A percentile compares a stretch with the other conserved stretches of the same genome.
Evolutionary conservation across 23 red algal species (phyloP).

Genomic region (Gracilariopsis chorda): DNA sequence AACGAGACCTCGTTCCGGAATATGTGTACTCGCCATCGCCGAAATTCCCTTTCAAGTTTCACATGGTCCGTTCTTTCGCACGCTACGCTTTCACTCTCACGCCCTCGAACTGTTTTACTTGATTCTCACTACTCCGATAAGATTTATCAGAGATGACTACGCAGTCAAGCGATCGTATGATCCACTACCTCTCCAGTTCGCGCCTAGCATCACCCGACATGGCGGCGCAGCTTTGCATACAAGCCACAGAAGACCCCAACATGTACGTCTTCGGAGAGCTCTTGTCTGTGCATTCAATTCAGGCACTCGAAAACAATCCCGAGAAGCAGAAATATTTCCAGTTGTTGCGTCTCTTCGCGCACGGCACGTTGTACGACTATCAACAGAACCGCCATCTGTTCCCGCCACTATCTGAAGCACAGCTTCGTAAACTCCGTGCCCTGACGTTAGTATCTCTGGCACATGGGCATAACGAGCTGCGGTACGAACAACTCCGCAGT

Average conservation of each 20-base stretch:
- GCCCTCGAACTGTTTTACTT: too few relatives aligned
- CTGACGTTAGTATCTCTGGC: conserved; percentile 46
- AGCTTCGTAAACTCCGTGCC: conserved; percentile 33
- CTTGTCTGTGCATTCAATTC: neutral
- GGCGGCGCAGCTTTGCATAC: neutral
- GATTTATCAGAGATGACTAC: too few relatives aligned
- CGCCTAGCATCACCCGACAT: neutral
- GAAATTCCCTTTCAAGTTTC: too few relatives aligned
- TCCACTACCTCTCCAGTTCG: conserved; percentile 6
- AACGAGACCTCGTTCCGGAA: too few relatives aligned
- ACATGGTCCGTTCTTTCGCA: too few relatives aligned
- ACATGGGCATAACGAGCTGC: neutral
- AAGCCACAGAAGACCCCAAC: conserved; percentile 32
- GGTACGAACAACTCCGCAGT: neutral
- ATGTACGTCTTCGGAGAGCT: conserved; percentile 40
- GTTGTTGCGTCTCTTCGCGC: conserved; percentile 37
- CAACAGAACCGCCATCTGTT: neutral
- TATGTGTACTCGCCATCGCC: too few relatives aligned
- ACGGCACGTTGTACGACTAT: neutral
- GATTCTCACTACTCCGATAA: too few relatives aligned
- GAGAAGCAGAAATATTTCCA: neutral
- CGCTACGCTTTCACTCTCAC: too few relatives aligned
- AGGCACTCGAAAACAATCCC: neutral
- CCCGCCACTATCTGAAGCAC: neutral
- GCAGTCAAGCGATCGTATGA: too few relatives aligned